Conservation (phyloP, 768 basidiomycete species). For the Pleurotus djamor region DNA sequence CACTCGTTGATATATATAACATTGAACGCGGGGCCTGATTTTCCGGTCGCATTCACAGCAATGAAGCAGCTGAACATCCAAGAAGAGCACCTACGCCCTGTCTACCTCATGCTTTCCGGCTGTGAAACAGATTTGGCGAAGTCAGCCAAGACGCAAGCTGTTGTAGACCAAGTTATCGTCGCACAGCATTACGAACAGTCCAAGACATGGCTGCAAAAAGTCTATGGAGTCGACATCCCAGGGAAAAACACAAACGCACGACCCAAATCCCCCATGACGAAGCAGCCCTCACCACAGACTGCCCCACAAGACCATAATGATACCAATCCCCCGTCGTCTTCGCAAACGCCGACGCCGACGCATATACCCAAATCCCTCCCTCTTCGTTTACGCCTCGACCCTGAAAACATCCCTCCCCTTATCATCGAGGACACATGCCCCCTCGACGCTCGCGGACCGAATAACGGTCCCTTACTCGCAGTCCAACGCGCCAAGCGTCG, state of each 20-base stretch:
- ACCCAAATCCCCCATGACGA: background rate
- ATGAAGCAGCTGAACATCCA: conserved; percentile 33
- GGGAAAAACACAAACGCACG: background rate
- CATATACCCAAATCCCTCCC: background rate
- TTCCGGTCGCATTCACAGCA: conserved; percentile 20
- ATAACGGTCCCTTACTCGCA: conserved; percentile 24
- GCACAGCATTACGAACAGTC: conserved; percentile 36
- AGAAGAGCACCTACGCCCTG: conserved; percentile 41
- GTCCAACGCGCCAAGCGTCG: conserved; percentile 39
- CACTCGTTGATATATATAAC: background rate
- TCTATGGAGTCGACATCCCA: conserved; percentile 33
- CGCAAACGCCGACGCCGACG: background rate
- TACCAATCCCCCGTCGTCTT: no score
- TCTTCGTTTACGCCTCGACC: background rate
- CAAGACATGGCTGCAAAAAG: conserved; percentile 43
- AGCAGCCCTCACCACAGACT: background rate
- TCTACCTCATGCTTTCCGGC: conserved; percentile 49
- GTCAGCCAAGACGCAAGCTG: conserved; percentile 19
- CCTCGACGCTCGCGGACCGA: background rate
- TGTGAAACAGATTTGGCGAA: conserved; percentile 50
- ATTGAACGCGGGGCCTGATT: background rate
- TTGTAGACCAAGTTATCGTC: conserved; percentile 22
- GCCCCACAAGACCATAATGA: no score
- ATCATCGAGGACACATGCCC: background rate
- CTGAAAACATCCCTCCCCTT: conserved; percentile 8